Conservation (phyloP, 805 yeast genomes). For the Priceomyces medius region DNA sequence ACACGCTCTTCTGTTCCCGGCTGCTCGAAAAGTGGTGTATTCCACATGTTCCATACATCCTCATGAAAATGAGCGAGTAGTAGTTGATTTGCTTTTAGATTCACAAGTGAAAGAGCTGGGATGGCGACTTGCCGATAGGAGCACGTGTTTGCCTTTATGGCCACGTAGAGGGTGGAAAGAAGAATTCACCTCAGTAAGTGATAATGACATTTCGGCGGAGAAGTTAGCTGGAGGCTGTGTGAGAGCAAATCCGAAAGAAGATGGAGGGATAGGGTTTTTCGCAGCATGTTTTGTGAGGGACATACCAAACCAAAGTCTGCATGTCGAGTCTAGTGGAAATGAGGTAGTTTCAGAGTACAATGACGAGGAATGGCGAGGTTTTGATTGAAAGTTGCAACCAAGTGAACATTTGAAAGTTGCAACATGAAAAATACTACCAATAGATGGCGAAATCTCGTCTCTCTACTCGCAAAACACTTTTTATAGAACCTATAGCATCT, state of each 20-base stretch:
- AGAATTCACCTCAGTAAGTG: conserved; percentile 57
- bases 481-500: too few species aligned
- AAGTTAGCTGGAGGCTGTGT: conserved; percentile 80
- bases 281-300: conserved; percentile 82
- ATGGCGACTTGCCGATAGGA: conserved; percentile 67
- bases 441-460: too few species aligned
- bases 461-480: too few species aligned
- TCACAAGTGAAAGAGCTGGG: conserved; percentile 61
- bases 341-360: background rate
- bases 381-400: conserved; percentile 1
- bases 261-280: conserved; percentile 99
- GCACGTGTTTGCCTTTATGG: conserved; percentile 79
- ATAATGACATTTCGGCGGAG: conserved; percentile 25
- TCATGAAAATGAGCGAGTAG: conserved; percentile 92
- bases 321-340: background rate
- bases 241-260: conserved; percentile 78
- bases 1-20: conserved; percentile 84
- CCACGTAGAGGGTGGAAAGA: conserved; percentile 74
- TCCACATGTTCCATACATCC: conserved; percentile 96
- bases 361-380: background rate
- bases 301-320: background rate
- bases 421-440: too few species aligned
- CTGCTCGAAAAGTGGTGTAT: conserved; percentile 75
- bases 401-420: too few species aligned
- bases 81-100: conserved; percentile 70